Evolutionary conservation across 2,329 filamentous ascomycete species (phyloP).

Genomic region (Colletotrichum karsti): DNA sequence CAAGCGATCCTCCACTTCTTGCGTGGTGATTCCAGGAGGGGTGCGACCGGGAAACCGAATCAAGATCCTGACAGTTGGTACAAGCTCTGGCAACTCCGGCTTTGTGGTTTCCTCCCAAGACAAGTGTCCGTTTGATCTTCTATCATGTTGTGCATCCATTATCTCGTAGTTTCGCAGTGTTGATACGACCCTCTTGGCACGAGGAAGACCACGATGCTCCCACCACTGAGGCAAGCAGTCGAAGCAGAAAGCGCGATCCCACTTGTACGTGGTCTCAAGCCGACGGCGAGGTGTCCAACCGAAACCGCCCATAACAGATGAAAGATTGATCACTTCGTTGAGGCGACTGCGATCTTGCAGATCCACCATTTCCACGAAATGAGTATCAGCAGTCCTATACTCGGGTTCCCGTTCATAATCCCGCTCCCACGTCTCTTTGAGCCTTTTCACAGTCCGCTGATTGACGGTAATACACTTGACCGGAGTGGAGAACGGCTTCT

Average conservation of each 20-base stretch:
- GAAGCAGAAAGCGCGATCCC: background rate
- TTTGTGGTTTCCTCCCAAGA: background rate
- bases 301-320: background rate
- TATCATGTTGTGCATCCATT: background rate
- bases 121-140: background rate
- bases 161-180: background rate
- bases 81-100: background rate
- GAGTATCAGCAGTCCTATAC: background rate
- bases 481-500: too few relatives aligned
- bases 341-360: background rate
- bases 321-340: background rate
- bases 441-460: too few relatives aligned
- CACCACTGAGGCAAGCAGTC: background rate
- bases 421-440: too few relatives aligned
- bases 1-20: background rate
- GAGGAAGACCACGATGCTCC: too few relatives aligned
- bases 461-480: too few relatives aligned
- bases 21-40: background rate
- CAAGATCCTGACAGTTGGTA: background rate
- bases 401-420: background rate
- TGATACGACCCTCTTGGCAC: fast-evolving
- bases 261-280: background rate
- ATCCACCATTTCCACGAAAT: background rate
- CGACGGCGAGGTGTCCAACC: background rate
- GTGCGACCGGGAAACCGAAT: background rate